Percentiles rank a stretch among this genome's conserved stretches.
Evolutionary conservation across 2,329 filamentous ascomycete genomes (phyloP).

Genomic region (Periconia macrospinosa): DNA sequence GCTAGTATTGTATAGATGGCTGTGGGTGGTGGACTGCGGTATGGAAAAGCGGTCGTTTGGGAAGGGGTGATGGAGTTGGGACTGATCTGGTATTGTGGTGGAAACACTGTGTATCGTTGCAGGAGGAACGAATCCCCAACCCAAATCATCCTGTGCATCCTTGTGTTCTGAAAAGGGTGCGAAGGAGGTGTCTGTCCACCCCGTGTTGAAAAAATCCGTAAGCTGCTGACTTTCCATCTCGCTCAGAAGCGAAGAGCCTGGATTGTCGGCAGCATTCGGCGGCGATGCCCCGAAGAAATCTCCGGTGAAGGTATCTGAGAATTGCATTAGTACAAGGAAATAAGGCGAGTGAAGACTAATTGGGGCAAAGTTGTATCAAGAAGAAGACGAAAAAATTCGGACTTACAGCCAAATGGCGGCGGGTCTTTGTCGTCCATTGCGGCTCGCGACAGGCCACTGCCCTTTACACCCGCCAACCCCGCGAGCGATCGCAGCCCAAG

Average conservation of each 20-base stretch:
- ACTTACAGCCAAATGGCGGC: constrained; percentile 39
- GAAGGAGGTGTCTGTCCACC: constrained; percentile 20
- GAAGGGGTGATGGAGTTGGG: constrained; percentile 31
- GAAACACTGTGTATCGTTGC: constrained; percentile 38
- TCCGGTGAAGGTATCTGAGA: constrained; percentile 29
- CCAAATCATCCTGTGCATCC: constrained; percentile 25
- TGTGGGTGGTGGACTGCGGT: constrained; percentile 1
- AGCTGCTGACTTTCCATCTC: constrained; percentile 35
- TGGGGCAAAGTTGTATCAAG: no score
- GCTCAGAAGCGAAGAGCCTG: constrained; percentile 33
- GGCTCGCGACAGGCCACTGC: constrained; percentile 24
- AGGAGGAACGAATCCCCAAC: constrained; percentile 33
- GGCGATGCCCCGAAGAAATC: constrained; percentile 24
- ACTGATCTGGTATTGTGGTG: constrained; percentile 37
- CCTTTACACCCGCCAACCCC: constrained; percentile 27
- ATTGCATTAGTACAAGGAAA: background rate
- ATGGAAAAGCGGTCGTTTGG: constrained; percentile 24
- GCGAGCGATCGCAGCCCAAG: constrained; percentile 23
- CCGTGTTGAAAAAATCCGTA: constrained; percentile 36
- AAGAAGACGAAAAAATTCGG: background rate
- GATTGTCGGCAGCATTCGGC: constrained; percentile 17
- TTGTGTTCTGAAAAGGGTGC: constrained; percentile 20
- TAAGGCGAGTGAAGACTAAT: background rate
- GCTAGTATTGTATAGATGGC: constrained; percentile 27
- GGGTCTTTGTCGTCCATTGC: constrained; percentile 39